Evolutionary conservation across 2,329 filamentous ascomycete species (phyloP).

Genomic region (Ophiostoma sp.): DNA sequence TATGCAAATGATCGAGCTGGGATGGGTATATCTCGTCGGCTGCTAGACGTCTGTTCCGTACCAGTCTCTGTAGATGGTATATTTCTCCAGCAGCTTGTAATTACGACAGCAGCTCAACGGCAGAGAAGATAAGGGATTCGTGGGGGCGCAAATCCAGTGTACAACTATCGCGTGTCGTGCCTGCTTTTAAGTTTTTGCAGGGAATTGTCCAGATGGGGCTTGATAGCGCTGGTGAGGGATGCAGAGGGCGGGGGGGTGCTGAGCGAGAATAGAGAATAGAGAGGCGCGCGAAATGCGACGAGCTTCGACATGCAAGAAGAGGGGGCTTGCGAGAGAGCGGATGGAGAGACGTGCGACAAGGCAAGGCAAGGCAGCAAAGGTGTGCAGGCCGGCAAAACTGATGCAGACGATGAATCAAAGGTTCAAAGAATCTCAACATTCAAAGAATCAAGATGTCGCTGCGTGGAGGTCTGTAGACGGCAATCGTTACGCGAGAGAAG

Average conservation of each 20-base stretch:
- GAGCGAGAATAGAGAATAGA: not conserved
- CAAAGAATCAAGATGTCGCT: not conserved
- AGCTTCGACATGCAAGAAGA: slow-evolving; percentile 6
- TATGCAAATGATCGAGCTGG: not conserved
- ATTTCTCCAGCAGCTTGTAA: not conserved
- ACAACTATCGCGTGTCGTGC: too few relatives aligned
- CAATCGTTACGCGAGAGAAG: not conserved
- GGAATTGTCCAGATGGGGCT: too few relatives aligned
- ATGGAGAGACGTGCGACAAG: not conserved
- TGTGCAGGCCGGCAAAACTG: not conserved
- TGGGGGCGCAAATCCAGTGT: too few relatives aligned
- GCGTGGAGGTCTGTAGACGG: not conserved
- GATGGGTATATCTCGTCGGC: not conserved
- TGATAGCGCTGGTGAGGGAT: too few relatives aligned
- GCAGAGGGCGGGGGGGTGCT: not conserved
- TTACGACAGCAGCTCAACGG: not conserved
- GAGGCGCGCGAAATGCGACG: slow-evolving; percentile 1
- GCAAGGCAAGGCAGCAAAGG: not conserved
- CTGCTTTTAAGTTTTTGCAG: too few relatives aligned
- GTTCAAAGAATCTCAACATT: not conserved
- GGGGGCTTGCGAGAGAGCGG: not conserved
- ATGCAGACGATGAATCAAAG: not conserved
- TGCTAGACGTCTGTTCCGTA: too few relatives aligned
- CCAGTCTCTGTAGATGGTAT: not conserved
- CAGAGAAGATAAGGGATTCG: too few relatives aligned